Base-by-base conservation (phyloP, 768 basidiomycete genomes). In the Xerocomellus amylosporus region DNA sequence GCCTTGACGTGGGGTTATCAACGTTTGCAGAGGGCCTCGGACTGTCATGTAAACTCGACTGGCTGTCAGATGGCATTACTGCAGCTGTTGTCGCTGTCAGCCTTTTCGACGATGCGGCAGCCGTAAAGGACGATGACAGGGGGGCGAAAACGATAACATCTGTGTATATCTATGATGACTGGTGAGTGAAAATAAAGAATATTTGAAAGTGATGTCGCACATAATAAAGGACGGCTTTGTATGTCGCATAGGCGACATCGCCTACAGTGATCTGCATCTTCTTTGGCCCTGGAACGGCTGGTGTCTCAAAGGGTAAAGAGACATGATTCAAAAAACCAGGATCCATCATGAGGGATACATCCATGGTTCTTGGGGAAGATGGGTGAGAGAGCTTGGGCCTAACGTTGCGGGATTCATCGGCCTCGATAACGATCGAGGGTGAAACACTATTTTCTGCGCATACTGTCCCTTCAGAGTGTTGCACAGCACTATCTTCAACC, bases 121-220 rank as follows among this genome's bases (percentile, higher is more conserved):
- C 40, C 15, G 69, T 62, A 58, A 88, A 87, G 31, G 83, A 80
- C 7, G 93, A 94, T 0, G 90, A 83, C 17, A 94, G 73, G 0
- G 92, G 92, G 0, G 93, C 89, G 59, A 94, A 94, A 28, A 85
- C 79, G 58, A 94, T 88, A 26, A 79, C 79, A 62, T 93, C 90
- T 15, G 92, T 94, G 67, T 94, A 95, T 24, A 94, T 74, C 91
- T 92, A 60, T 4, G 39, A 43, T 10, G 12, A 36, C 5, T 13
- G 13, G 37, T 66, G 41, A 60, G 53, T 31, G 5, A n/a, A 26
- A 39, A 14, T 49, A 37, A 54, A 50, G 51, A 3, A 47, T 13
- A 20, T 14, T 20, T 34, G 19, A 40, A 38, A 12, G 20, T 24
- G 28, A 43, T 1, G 10, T 68, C 80, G 71, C 61, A 90, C 90